Conservation (phyloP, 2,329 filamentous ascomycete species). For the Aspergillus costaricaensis region DNA sequence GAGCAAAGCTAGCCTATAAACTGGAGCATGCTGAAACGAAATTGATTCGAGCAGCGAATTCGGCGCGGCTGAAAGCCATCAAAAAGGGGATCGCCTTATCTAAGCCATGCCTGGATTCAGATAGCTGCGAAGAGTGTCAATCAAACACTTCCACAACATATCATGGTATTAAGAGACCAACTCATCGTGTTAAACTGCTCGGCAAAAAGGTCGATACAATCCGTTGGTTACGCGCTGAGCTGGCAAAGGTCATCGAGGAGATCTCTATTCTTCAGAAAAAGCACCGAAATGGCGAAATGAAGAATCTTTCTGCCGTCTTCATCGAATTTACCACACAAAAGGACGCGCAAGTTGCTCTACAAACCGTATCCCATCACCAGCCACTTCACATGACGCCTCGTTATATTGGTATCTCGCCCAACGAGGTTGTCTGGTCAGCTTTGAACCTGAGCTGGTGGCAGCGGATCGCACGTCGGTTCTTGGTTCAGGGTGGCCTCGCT, state of each 20-base stretch:
- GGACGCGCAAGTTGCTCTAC: slow-evolving; percentile 81
- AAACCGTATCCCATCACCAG: slow-evolving; percentile 81
- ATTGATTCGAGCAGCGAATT: slow-evolving; percentile 76
- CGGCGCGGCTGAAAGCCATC: slow-evolving; percentile 63
- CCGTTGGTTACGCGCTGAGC: slow-evolving; percentile 74
- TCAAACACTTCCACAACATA: slow-evolving; percentile 28
- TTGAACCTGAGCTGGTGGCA: slow-evolving; percentile 83
- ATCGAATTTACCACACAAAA: slow-evolving; percentile 83
- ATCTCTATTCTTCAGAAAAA: slow-evolving; percentile 66
- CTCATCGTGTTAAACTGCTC: slow-evolving; percentile 69
- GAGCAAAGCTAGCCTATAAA: slow-evolving; percentile 74
- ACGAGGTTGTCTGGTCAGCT: slow-evolving; percentile 86
- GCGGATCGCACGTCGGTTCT: slow-evolving; percentile 69
- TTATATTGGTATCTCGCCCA: slow-evolving; percentile 77
- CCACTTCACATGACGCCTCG: slow-evolving; percentile 86
- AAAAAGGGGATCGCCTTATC: slow-evolving; percentile 28
- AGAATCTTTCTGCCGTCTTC: slow-evolving; percentile 75
- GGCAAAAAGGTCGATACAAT: slow-evolving; percentile 90
- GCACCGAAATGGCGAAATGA: slow-evolving; percentile 64
- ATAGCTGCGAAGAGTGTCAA: slow-evolving; percentile 33
- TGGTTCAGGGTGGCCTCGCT: slow-evolving; percentile 68
- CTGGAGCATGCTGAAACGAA: slow-evolving; percentile 87
- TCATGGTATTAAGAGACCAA: slow-evolving; percentile 62
- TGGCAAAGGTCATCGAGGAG: slow-evolving; percentile 70
- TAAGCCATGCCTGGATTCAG: slow-evolving; percentile 11